A percentile compares a stretch with the other conserved stretches of the same genome.
phyloP scores from a whole-genome alignment of 176 grass and related monocot species.

The Hordeum marinum region DNA sequence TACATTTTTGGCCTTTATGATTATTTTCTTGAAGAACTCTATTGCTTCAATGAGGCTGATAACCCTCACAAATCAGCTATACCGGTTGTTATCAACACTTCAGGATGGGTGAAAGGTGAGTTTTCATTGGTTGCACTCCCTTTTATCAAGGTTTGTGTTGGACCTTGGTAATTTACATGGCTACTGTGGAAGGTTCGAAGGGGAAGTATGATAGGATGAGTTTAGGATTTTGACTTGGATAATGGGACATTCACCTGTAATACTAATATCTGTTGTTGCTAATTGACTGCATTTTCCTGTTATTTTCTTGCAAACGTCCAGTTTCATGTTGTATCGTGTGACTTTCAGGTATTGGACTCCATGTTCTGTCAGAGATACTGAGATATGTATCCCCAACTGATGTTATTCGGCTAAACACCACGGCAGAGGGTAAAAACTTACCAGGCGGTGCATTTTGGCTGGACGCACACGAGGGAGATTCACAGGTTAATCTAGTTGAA shows the following conservation, averaged over 20 bases:
- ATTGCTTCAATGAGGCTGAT: conserved; percentile 24
- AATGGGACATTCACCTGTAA: background rate
- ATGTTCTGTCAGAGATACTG: conserved; percentile 53
- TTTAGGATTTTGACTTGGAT: background rate
- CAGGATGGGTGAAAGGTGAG: conserved; percentile 87
- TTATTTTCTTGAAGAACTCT: conserved; percentile 52
- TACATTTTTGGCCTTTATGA: conserved; percentile 60
- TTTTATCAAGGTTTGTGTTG: background rate
- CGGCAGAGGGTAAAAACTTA: conserved; percentile 57
- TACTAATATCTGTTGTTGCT: background rate
- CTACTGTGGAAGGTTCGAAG: background rate
- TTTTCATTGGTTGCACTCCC: background rate
- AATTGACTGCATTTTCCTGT: background rate
- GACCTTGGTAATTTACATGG: background rate
- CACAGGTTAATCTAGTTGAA: conserved; percentile 49
- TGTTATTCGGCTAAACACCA: conserved; percentile 53
- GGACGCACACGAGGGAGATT: conserved; percentile 10
- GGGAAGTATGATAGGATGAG: background rate
- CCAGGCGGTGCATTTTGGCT: conserved; percentile 66
- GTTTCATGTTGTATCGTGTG: background rate
- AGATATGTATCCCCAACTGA: conserved; percentile 47
- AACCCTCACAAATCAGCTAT: conserved; percentile 32
- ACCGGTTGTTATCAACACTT: conserved; percentile 77
- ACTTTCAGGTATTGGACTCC: conserved; percentile 55
- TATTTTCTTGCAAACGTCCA: background rate